These are phyloP conservation scores for Lunasporangiospora selenospora DNA, from an alignment of 192 early-diverging fungal genomes.

Conservation along the genomic window DNA sequence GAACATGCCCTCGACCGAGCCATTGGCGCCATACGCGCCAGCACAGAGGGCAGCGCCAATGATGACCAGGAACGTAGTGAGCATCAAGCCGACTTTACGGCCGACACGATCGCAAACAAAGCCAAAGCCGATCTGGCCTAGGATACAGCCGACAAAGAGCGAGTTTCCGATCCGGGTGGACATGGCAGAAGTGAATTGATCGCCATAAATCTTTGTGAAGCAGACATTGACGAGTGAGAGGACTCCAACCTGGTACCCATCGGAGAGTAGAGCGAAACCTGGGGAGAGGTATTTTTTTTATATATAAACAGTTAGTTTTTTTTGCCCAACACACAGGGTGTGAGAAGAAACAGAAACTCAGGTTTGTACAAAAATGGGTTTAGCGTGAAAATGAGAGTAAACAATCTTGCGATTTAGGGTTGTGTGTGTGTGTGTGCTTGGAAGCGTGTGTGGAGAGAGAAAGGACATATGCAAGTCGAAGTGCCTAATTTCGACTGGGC, in stretches of 20 bases:
- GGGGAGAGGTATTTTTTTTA: too few relatives aligned
- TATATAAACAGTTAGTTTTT: too few relatives aligned
- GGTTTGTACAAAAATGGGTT: too few relatives aligned
- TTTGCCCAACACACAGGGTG: too few relatives aligned
- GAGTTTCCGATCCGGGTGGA: constrained; percentile 56
- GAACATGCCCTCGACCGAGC: constrained; percentile 48
- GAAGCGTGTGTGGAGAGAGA: too few relatives aligned
- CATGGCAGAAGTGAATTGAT: constrained; percentile 36
- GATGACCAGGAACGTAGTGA: constrained; percentile 56
- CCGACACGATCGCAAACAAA: constrained; percentile 59
- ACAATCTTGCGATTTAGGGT: too few relatives aligned
- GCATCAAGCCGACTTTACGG: constrained; percentile 58
- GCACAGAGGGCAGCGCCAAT: constrained; percentile 53
- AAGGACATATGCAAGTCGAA: too few relatives aligned
- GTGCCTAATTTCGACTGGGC: too few relatives aligned
- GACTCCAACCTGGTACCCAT: constrained; percentile 63
- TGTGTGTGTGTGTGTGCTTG: too few relatives aligned
- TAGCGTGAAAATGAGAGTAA: too few relatives aligned
- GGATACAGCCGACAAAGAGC: constrained; percentile 58
- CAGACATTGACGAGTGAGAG: constrained; percentile 57
- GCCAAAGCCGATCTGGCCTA: constrained; percentile 61
- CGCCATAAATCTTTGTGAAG: constrained; percentile 52
- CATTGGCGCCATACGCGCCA: constrained; percentile 42
- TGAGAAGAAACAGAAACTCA: too few relatives aligned
- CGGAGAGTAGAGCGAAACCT: constrained; percentile 58